A percentile compares a stretch with the other conserved stretches of the same genome.
Evolutionary conservation across 2,329 filamentous ascomycete species (phyloP).

Genomic region (Ceratocystis destructans): DNA sequence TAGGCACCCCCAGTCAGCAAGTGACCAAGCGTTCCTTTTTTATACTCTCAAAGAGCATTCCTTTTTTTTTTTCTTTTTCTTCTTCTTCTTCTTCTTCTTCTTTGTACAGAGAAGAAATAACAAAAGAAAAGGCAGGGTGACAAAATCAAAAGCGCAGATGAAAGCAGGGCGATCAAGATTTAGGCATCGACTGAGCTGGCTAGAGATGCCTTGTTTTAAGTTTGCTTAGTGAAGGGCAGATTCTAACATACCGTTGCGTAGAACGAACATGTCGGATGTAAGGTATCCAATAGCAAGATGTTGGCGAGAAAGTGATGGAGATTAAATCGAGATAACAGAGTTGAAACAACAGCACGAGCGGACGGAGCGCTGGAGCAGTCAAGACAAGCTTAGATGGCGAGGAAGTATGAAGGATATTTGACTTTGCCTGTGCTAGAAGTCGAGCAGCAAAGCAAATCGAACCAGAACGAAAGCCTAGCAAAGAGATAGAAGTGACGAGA

Average conservation of each 20-base stretch:
- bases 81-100: too few relatives aligned
- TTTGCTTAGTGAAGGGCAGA: slow-evolving; percentile 19
- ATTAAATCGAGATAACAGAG: not conserved
- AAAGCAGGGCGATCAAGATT: too few relatives aligned
- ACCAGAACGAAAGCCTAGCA: not conserved
- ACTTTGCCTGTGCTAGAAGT: not conserved
- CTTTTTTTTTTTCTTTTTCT: too few relatives aligned
- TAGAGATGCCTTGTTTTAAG: not conserved
- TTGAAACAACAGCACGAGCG: not conserved
- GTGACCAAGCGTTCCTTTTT: not conserved
- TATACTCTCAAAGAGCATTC: not conserved
- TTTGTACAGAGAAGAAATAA: not conserved
- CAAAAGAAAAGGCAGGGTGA: not conserved
- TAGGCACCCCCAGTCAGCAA: slow-evolving; percentile 1
- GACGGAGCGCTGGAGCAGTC: not conserved
- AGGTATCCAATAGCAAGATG: not conserved
- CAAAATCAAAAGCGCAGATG: not conserved
- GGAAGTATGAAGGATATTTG: not conserved
- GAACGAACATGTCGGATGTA: slow-evolving; percentile 29
- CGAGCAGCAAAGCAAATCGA: not conserved
- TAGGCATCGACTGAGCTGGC: too few relatives aligned
- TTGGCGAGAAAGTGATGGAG: not conserved
- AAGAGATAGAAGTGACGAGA: not conserved
- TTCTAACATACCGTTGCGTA: slow-evolving; percentile 32
- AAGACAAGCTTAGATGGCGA: not conserved